These are phyloP conservation scores for Linnemannia zychae DNA, from an alignment of 192 early-diverging fungal genomes.

Conservation along the genomic window DNA sequence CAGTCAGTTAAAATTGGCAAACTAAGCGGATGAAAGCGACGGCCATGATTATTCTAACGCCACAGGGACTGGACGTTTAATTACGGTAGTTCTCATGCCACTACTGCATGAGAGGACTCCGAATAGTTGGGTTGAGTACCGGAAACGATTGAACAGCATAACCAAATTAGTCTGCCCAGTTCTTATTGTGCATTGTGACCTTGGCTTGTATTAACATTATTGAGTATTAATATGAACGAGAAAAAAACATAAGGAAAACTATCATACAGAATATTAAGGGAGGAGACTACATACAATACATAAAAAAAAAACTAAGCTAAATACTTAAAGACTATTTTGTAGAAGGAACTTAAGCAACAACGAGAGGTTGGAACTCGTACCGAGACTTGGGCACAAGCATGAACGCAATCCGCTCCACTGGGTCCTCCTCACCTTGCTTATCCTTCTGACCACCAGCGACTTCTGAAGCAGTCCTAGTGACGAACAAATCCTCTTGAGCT, in stretches of 20 bases:
- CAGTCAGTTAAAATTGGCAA: no score
- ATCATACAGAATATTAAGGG: background rate
- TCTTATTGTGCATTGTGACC: background rate
- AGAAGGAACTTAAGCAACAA: constrained; percentile 1
- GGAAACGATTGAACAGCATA: no score
- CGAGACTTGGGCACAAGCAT: constrained; percentile 56
- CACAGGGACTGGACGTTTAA: no score
- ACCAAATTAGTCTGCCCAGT: background rate
- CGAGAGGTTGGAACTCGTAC: constrained; percentile 52
- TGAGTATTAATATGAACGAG: no score
- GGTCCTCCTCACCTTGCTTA: background rate
- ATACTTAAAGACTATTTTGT: background rate
- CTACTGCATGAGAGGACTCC: no score
- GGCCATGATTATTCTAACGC: no score
- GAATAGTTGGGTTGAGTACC: no score
- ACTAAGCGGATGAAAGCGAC: no score
- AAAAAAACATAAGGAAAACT: background rate
- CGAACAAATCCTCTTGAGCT: constrained; percentile 19
- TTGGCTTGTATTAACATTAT: background rate
- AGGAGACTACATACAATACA: background rate
- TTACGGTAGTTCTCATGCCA: no score
- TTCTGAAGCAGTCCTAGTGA: background rate
- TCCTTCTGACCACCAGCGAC: background rate
- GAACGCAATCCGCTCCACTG: constrained; percentile 39
- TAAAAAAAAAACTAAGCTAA: background rate